These are phyloP conservation scores for Phytophthora cactorum DNA, from an alignment of 352 stramenopile genomes.

Conservation along the genomic window DNA sequence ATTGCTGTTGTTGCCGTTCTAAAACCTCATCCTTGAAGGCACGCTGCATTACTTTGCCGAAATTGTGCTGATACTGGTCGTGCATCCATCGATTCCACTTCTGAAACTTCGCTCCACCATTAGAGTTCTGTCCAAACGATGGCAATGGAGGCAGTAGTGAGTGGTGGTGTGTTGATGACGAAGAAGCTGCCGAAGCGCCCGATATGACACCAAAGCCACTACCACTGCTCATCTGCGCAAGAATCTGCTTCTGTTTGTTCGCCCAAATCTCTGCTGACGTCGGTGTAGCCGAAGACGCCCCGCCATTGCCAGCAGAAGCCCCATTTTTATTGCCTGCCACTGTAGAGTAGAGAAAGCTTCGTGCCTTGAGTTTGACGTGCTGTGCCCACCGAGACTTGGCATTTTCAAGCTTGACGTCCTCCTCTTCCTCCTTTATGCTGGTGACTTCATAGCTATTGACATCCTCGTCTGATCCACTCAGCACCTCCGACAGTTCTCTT, in stretches of 20 bases:
- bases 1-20: constrained; percentile 38
- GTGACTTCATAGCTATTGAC: constrained; percentile 78
- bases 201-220: constrained; percentile 24
- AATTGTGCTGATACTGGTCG: constrained; percentile 76
- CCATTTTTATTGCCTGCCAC: constrained; percentile 47
- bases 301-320: constrained; percentile 11
- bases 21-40: constrained; percentile 69
- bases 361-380: constrained; percentile 85
- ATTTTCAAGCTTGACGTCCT: constrained; percentile 84
- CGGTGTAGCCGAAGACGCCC: constrained; percentile 42
- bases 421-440: constrained; percentile 87
- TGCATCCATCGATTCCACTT: constrained; percentile 88
- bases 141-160: constrained; percentile 33
- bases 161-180: constrained; percentile 29
- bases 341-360: constrained; percentile 77
- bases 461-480: constrained; percentile 67
- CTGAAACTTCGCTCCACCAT: constrained; percentile 76
- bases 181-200: constrained; percentile 28
- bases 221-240: constrained; percentile 54
- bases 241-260: constrained; percentile 74
- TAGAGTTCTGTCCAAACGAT: constrained; percentile 36
- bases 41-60: constrained; percentile 70
- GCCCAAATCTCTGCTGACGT: constrained; percentile 73
- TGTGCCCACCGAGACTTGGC: constrained; percentile 85
- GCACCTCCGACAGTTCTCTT: constrained; percentile 75